Conservation (phyloP, 306 rosid species). For the Hylodesmum podocarpum region DNA sequence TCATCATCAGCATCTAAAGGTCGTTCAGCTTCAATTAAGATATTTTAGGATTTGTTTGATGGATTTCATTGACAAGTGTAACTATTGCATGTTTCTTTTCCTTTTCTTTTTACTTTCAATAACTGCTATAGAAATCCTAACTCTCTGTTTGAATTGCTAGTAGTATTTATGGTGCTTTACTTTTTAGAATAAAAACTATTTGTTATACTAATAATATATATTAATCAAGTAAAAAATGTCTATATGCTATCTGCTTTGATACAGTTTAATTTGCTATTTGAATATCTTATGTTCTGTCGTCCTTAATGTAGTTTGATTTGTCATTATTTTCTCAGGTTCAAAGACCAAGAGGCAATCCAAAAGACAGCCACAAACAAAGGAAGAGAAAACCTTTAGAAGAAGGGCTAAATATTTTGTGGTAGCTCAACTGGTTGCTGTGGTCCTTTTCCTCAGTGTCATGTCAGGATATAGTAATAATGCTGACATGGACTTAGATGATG, state of each 20-base stretch:
- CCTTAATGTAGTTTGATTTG: constrained; percentile 4
- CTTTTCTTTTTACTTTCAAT: neutral
- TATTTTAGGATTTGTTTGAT: constrained; percentile 16
- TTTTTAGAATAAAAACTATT: neutral
- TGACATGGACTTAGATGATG: constrained; percentile 66
- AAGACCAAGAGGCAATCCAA: constrained; percentile 65
- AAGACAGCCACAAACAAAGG: constrained; percentile 63
- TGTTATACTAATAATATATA: neutral
- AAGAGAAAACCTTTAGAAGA: constrained; percentile 67
- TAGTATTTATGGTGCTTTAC: neutral
- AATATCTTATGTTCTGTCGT: neutral
- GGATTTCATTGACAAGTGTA: neutral
- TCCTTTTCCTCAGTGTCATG: constrained; percentile 68
- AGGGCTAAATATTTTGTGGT: constrained; percentile 73
- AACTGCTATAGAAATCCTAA: neutral
- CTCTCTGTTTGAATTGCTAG: neutral
- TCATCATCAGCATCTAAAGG: constrained; percentile 63
- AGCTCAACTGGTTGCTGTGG: constrained; percentile 64
- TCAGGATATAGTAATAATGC: constrained; percentile 41
- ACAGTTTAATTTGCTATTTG: neutral
- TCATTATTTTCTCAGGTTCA: constrained; percentile 46
- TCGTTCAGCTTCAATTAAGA: constrained; percentile 63
- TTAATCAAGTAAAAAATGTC: neutral
- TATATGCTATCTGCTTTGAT: neutral
- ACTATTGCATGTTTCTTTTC: neutral